Base-by-base conservation (phyloP, 106 monocot genomes). In the Posidonia australis region DNA sequence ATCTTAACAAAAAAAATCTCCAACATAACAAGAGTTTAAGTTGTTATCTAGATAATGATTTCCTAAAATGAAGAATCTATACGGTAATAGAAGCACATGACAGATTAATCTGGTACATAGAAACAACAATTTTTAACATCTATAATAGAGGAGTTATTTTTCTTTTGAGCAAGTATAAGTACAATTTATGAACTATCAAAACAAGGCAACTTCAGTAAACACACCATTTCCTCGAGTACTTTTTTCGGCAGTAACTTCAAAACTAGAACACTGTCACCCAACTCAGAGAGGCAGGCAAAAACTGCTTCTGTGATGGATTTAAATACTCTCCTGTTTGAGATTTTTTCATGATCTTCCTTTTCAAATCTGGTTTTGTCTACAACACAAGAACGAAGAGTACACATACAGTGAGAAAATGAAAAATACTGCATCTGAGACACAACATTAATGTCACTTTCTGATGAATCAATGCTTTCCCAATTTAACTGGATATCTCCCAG, bases 241-340 rank as follows among this genome's bases (percentile, higher is more conserved):
- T 23, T 69, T 52, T 73, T 73, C 65, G 46, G 79, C 20, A 83
- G 31, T 53, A 88, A 58, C 63, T 75, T 81, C 14, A 83, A 71
- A 51, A 88, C 58, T 66, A 93, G 62, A 28, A 74, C 74, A 51
- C 54, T 79, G 48, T 88, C 87, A 61, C 92, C 87, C 74, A 88
- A 83, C 44, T 77, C 78, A 65, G 73, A 73, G 44, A 88, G 72
- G 73, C 76, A 80, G 44, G 72, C 65, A 46, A 70, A 77, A 65
- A 81, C 75, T 74, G 60, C 46, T 61, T 9, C 25, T 49, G 32
- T 69, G 56, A 88, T 58, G 22, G 69, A 30, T 59, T 63, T 78
- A 46, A 77, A 88, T 42, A 58, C 62, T 57, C 24, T 44, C 23
- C 64, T 53, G 26, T 69, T 86, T 55, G 81, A 79, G 42, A 67